Conservation (phyloP, 306 rosid genomes). For the Herpetospermum pedunculosum region DNA sequence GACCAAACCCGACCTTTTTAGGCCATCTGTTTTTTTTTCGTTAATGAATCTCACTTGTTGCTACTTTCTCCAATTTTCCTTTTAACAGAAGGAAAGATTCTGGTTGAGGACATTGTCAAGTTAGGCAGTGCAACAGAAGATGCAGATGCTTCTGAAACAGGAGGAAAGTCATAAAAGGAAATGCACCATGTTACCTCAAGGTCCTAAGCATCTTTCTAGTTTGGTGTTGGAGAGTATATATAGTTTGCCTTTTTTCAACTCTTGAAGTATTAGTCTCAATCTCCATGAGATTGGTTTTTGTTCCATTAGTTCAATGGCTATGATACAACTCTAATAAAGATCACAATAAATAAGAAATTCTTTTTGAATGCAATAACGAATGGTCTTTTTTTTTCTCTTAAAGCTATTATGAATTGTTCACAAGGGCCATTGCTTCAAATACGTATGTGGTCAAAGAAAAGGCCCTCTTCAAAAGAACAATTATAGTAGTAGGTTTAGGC, state of each 20-base stretch:
- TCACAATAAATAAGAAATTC: not conserved
- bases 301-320: not conserved
- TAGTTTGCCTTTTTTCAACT: not conserved
- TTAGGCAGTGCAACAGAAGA: conserved; percentile 46
- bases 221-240: not conserved
- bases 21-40: not conserved
- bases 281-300: not conserved
- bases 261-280: not conserved
- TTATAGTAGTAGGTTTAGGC: not conserved
- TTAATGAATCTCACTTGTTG: not conserved
- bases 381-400: not conserved
- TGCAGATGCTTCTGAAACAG: not conserved
- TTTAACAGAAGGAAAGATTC: conserved; percentile 76
- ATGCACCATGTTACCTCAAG: not conserved
- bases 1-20: not conserved
- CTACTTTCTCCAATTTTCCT: not conserved
- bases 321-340: not conserved
- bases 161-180: conserved; percentile 6
- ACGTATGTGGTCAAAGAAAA: not conserved
- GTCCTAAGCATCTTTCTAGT: not conserved
- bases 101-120: conserved; percentile 84
- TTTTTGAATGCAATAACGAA: not conserved
- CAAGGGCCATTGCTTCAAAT: not conserved
- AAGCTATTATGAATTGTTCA: not conserved
- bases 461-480: not conserved